Percentiles rank a stretch among this genome's conserved stretches.
Conservation (phyloP, 257 asterid species). For the Knoxia roxburghii region DNA sequence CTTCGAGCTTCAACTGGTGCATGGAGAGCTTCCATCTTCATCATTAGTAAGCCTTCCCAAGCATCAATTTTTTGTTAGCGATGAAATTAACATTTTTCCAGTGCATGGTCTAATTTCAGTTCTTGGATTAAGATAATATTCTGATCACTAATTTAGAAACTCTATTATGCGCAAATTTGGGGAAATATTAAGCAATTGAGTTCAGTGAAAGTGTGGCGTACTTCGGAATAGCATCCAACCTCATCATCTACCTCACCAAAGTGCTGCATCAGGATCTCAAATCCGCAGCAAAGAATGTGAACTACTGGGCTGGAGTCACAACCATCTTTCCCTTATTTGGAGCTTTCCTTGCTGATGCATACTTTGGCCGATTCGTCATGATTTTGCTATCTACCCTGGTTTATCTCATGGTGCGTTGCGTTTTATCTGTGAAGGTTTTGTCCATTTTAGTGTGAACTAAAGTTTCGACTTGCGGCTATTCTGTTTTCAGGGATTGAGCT, state of each 20-base stretch:
- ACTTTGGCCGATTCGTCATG: slow-evolving; percentile 24
- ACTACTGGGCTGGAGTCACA: slow-evolving; percentile 25
- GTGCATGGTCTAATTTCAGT: too few relatives aligned
- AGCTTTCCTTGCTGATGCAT: slow-evolving; percentile 30
- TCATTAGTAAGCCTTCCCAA: slow-evolving; percentile 57
- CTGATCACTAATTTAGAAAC: too few relatives aligned
- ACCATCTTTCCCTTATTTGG: slow-evolving; percentile 28
- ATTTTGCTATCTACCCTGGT: slow-evolving; percentile 25
- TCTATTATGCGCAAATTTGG: too few relatives aligned
- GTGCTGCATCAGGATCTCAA: slow-evolving; percentile 28
- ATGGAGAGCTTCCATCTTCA: slow-evolving; percentile 70
- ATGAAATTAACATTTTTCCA: too few relatives aligned
- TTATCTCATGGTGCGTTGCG: slow-evolving; percentile 10
- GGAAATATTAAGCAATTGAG: slow-evolving; percentile 29
- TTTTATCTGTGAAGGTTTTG: too few relatives aligned
- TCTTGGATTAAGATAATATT: too few relatives aligned
- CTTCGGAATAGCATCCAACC: slow-evolving; percentile 20
- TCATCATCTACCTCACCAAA: slow-evolving; percentile 25
- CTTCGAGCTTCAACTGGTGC: slow-evolving; percentile 58
- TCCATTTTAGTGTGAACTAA: too few relatives aligned
- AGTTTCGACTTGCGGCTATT: background rate
- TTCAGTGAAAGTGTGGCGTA: slow-evolving; percentile 25
- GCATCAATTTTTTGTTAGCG: too few relatives aligned
- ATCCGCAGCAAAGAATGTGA: slow-evolving; percentile 27
- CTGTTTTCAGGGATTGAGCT: slow-evolving; percentile 50